Percentiles rank a stretch among this genome's conserved stretches.
phyloP scores from a whole-genome alignment of 2,329 filamentous ascomycete genomes.

The Diaporthe citri region DNA sequence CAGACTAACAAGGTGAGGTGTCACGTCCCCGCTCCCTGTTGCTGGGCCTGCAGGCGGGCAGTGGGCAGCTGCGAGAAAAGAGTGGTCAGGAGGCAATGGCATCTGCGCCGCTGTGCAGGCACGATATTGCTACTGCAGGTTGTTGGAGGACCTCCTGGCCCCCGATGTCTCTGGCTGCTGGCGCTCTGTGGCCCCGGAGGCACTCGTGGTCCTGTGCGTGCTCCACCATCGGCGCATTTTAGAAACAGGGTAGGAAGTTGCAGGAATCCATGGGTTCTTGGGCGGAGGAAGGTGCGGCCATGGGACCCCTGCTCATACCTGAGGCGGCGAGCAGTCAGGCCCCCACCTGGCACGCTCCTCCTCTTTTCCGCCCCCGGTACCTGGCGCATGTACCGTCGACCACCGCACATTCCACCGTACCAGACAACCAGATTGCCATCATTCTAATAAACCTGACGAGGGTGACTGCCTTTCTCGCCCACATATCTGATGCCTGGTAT shows the following conservation, averaged over 20 bases:
- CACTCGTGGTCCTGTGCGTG: background rate
- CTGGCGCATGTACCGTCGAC: background rate
- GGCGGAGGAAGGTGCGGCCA: background rate
- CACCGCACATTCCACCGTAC: background rate
- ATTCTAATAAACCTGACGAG: background rate
- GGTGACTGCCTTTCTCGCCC: background rate
- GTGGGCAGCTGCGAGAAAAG: background rate
- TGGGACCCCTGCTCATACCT: constrained; percentile 5
- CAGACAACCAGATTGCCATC: background rate
- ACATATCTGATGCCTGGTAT: background rate
- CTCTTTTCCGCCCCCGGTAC: background rate
- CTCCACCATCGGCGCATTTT: constrained; percentile 22
- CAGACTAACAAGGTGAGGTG: constrained; percentile 31
- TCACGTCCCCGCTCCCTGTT: background rate
- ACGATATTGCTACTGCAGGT: constrained; percentile 19
- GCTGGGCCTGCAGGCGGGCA: constrained; percentile 11
- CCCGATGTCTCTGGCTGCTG: constrained; percentile 7
- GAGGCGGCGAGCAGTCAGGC: constrained; percentile 2
- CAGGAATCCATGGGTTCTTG: constrained; percentile 21
- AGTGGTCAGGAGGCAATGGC: constrained; percentile 26
- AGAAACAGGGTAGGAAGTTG: constrained; percentile 34
- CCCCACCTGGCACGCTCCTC: constrained; percentile 5
- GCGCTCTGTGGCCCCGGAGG: background rate
- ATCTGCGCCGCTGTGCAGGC: constrained; percentile 7
- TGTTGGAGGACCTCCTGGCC: background rate